phyloP scores from a whole-genome alignment of 1,284 basidiomycete species.

The Macrocystidia cucumis region DNA sequence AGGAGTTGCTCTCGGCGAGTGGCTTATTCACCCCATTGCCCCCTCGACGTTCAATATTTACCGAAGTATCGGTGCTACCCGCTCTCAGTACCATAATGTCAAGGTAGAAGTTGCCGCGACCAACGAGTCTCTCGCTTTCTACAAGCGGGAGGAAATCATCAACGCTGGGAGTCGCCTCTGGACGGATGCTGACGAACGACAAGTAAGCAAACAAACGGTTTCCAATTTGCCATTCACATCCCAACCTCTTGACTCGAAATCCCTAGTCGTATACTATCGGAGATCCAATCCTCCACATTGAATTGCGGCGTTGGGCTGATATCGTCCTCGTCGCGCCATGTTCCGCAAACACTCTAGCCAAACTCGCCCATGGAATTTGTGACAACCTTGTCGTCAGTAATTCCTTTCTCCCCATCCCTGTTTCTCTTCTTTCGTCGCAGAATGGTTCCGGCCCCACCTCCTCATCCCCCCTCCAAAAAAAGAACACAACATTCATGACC shows the following conservation, averaged over 20 bases:
- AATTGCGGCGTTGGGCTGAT: conserved; percentile 94
- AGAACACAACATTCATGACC: too few relatives aligned
- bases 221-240: neutral
- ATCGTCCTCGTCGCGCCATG: conserved; percentile 92
- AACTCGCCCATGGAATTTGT: conserved; percentile 83
- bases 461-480: too few relatives aligned
- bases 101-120: conserved; percentile 85
- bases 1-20: conserved; percentile 65
- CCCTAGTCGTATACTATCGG: conserved; percentile 66
- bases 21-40: conserved; percentile 31
- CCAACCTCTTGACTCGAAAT: too few relatives aligned
- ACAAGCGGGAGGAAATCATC: conserved; percentile 47
- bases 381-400: conserved; percentile 82
- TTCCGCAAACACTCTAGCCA: conserved; percentile 92
- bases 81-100: conserved; percentile 58
- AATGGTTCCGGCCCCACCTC: too few relatives aligned
- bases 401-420: neutral
- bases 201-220: conserved; percentile 29
- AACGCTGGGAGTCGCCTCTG: conserved; percentile 64
- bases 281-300: conserved; percentile 94
- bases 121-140: conserved; percentile 75
- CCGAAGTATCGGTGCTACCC: conserved; percentile 5
- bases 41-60: conserved; percentile 2
- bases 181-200: conserved; percentile 92
- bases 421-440: too few relatives aligned